Percentiles rank a stretch among this genome's conserved stretches.
phyloP scores from a whole-genome alignment of 805 yeast species.

The Candida piceae region DNA sequence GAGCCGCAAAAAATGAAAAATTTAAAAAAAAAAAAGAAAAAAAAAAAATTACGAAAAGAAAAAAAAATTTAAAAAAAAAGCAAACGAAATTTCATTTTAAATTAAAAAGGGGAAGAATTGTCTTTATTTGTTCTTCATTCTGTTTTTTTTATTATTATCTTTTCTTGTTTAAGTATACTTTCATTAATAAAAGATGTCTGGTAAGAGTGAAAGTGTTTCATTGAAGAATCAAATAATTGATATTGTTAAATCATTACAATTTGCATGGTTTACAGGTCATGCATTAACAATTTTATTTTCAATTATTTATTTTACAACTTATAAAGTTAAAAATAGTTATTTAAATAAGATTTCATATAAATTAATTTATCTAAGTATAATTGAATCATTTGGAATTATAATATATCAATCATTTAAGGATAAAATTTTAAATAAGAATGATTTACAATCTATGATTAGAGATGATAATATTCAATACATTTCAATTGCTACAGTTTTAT shows the following conservation, averaged over 20 bases:
- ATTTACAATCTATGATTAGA: slow-evolving; percentile 30
- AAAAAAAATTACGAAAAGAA: too few species aligned
- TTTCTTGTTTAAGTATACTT: too few species aligned
- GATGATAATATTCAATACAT: slow-evolving; percentile 58
- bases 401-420: slow-evolving; percentile 51
- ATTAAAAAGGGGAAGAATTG: too few species aligned
- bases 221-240: slow-evolving; percentile 10
- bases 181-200: too few species aligned
- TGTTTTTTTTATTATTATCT: too few species aligned
- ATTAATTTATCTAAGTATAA: slow-evolving; percentile 55
- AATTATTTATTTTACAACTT: slow-evolving; percentile 34
- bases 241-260: slow-evolving; percentile 47
- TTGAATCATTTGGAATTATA: slow-evolving; percentile 73
- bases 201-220: too few species aligned
- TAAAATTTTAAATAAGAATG: slow-evolving; percentile 21
- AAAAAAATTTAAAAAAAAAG: too few species aligned
- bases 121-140: too few species aligned
- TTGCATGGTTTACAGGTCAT: slow-evolving; percentile 73
- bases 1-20: too few species aligned
- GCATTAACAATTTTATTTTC: slow-evolving; percentile 39
- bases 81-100: too few species aligned
- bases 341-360: slow-evolving; percentile 49
- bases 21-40: too few species aligned
- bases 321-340: slow-evolving; percentile 25
- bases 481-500: slow-evolving; percentile 48